These are phyloP conservation scores for Brettanomyces bruxellensis DNA, from an alignment of 805 yeast species.

Conservation along the genomic window DNA sequence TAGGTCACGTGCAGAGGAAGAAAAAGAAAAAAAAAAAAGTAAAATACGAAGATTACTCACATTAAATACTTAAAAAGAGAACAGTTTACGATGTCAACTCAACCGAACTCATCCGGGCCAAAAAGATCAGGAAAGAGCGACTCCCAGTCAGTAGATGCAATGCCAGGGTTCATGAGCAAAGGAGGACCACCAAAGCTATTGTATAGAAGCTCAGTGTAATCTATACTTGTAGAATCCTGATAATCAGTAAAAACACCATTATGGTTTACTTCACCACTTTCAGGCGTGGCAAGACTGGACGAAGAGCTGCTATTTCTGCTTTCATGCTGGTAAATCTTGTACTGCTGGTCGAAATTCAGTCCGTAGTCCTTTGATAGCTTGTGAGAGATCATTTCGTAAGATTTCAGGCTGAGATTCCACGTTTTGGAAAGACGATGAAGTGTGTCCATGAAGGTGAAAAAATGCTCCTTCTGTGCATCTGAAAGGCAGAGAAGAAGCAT, in stretches of 20 bases:
- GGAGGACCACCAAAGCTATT: slow-evolving; percentile 44
- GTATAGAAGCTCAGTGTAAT: not conserved
- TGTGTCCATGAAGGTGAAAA: slow-evolving; percentile 32
- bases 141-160: slow-evolving; percentile 37
- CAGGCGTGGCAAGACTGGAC: not conserved
- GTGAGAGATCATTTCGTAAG: slow-evolving; percentile 30
- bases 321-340: not conserved
- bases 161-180: slow-evolving; percentile 40
- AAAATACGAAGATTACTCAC: too few species aligned
- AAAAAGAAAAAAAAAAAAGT: too few species aligned
- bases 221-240: not conserved
- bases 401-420: slow-evolving; percentile 39
- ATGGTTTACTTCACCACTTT: too few species aligned
- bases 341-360: slow-evolving; percentile 10
- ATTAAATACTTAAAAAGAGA: too few species aligned
- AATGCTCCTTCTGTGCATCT: slow-evolving; percentile 18
- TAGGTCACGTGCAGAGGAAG: too few species aligned
- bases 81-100: too few species aligned
- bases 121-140: slow-evolving; percentile 27
- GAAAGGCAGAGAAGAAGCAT: slow-evolving; percentile 18
- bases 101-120: not conserved
- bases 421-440: slow-evolving; percentile 34
- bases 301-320: not conserved
- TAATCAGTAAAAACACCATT: not conserved
- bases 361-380: slow-evolving; percentile 18